Percentiles rank a stretch among this genome's conserved stretches.
phyloP scores from a whole-genome alignment of 2,329 filamentous ascomycete species.

The Colletotrichum sp. region DNA sequence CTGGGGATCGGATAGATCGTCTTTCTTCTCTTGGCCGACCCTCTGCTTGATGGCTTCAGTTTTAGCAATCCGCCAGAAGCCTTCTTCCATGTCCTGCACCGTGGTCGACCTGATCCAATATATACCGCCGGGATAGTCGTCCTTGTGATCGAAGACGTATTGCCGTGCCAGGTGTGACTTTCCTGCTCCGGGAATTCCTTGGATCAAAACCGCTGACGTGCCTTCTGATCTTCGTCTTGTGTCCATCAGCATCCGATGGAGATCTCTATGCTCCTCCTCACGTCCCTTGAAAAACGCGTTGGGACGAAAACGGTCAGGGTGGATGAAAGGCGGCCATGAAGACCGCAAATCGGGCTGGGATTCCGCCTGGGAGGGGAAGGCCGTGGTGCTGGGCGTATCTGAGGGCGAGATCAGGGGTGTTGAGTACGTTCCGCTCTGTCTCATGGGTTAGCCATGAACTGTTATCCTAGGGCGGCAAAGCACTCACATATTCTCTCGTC shows the following conservation, averaged over 20 bases:
- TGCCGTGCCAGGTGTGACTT: constrained; percentile 73
- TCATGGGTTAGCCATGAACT: not conserved
- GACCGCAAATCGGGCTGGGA: not conserved
- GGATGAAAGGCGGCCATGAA: constrained; percentile 38
- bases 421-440: not conserved
- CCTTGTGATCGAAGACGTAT: constrained; percentile 66
- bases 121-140: constrained; percentile 67
- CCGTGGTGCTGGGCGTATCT: not conserved
- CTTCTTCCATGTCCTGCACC: constrained; percentile 60
- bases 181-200: constrained; percentile 68
- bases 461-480: not conserved
- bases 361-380: not conserved
- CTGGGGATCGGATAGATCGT: constrained; percentile 41
- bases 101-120: constrained; percentile 74
- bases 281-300: constrained; percentile 70
- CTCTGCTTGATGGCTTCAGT: constrained; percentile 54
- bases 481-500: constrained; percentile 25
- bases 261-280: constrained; percentile 57
- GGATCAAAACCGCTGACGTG: constrained; percentile 68
- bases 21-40: constrained; percentile 36
- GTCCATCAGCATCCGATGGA: constrained; percentile 66
- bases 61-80: constrained; percentile 70
- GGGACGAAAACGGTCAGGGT: constrained; percentile 63
- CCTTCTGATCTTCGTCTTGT: constrained; percentile 58
- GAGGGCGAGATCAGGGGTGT: not conserved